Evolutionary conservation across 495 filamentous ascomycete genomes (phyloP).

Genomic region (Parmelia sp.): DNA sequence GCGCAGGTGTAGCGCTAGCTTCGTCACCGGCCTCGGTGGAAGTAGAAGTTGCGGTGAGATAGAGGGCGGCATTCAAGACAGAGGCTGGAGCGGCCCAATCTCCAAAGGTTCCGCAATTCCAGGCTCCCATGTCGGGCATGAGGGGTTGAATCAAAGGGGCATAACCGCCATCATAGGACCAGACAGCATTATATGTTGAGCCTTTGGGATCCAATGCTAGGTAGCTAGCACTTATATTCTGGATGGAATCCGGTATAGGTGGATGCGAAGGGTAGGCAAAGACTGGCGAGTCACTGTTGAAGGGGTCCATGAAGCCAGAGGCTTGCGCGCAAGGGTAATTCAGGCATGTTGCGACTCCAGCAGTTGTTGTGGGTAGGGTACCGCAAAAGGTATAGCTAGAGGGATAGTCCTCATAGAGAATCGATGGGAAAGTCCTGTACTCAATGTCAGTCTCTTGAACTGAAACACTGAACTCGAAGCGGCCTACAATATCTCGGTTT

Average conservation of each 20-base stretch:
- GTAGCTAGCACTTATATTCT: background rate
- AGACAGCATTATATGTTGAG: background rate
- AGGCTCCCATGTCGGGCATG: conserved; percentile 3
- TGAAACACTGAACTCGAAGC: background rate
- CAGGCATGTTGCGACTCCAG: conserved; percentile 8
- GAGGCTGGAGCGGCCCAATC: background rate
- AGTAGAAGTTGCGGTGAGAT: conserved; percentile 10
- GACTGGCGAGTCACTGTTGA: conserved; percentile 1
- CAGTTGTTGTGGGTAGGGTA: conserved; percentile 10
- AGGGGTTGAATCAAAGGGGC: background rate
- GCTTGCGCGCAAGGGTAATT: background rate
- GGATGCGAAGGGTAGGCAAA: conserved; percentile 8
- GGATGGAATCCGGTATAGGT: background rate
- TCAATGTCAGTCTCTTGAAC: background rate
- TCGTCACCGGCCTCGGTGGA: conserved; percentile 9
- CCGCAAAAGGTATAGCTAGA: conserved; percentile 14
- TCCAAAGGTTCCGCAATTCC: background rate
- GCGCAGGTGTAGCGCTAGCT: background rate
- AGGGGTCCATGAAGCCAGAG: background rate
- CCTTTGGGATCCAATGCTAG: conserved; percentile 4
- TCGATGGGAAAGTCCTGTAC: conserved; percentile 3
- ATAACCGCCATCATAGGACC: background rate
- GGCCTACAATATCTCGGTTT: background rate
- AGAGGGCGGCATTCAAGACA: background rate
- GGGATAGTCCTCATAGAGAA: background rate